Percentiles rank a stretch among this genome's conserved stretches.
These are phyloP conservation scores for Shiraia sp. DNA, from an alignment of 2,329 filamentous ascomycete genomes.

Conservation along the genomic window DNA sequence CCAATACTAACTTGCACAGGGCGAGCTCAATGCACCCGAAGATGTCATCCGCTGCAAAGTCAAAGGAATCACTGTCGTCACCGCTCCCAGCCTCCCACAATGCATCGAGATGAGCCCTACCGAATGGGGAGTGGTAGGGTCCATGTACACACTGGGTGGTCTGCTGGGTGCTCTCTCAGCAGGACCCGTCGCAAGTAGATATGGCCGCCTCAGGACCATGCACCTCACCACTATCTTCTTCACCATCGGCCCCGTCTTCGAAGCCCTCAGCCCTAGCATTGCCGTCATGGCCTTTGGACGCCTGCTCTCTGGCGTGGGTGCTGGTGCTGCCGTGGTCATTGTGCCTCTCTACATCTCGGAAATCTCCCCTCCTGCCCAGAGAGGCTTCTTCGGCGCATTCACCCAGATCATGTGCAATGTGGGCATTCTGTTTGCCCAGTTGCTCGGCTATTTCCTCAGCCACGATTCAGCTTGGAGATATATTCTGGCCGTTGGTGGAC, in stretches of 20 bases:
- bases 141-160: conserved; percentile 88
- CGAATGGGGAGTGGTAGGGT: conserved; percentile 83
- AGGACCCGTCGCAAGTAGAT: conserved; percentile 75
- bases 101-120: conserved; percentile 87
- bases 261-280: conserved; percentile 72
- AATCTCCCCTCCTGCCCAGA: conserved; percentile 70
- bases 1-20: conserved; percentile 55
- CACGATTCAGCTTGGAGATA: conserved; percentile 78
- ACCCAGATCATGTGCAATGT: conserved; percentile 94
- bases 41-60: conserved; percentile 87
- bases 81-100: conserved; percentile 59
- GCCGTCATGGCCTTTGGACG: conserved; percentile 72
- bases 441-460: conserved; percentile 85
- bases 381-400: conserved; percentile 78
- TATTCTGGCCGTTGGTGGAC: conserved; percentile 74
- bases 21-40: conserved; percentile 93
- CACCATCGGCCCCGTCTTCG: conserved; percentile 72
- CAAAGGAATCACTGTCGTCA: conserved; percentile 52
- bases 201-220: conserved; percentile 77
- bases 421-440: conserved; percentile 82
- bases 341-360: conserved; percentile 95
- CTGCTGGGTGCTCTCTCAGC: conserved; percentile 79
- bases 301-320: conserved; percentile 78
- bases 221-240: conserved; percentile 77
- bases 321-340: conserved; percentile 87